A percentile compares a stretch with the other conserved stretches of the same genome.
Conservation (phyloP, 371 early-diverging fungal genomes). For the Mortierella sp. region DNA sequence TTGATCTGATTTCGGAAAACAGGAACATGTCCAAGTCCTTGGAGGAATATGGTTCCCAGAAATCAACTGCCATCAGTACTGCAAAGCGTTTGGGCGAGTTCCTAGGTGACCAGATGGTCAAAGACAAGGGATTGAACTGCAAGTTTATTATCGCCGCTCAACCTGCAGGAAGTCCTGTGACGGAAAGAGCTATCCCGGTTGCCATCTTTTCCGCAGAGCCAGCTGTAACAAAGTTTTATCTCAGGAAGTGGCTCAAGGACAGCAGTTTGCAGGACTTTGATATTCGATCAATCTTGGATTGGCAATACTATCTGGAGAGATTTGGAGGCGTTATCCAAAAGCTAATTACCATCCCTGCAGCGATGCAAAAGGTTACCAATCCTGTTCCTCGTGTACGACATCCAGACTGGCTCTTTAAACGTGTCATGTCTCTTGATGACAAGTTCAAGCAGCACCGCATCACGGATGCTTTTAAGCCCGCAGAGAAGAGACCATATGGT, state of each 20-base stretch:
- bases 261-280: constrained; percentile 77
- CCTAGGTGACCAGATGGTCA: constrained; percentile 98
- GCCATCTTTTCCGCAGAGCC: constrained; percentile 94
- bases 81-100: constrained; percentile 98
- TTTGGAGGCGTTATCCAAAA: constrained; percentile 97
- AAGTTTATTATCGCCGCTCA: constrained; percentile 95
- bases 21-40: constrained; percentile 97
- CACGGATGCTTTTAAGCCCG: constrained; percentile 82
- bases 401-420: constrained; percentile 95
- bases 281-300: constrained; percentile 96
- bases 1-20: constrained; percentile 98
- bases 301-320: constrained; percentile 99
- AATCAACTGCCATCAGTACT: constrained; percentile 96
- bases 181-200: constrained; percentile 97
- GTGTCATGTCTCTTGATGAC: constrained; percentile 80
- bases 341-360: constrained; percentile 99
- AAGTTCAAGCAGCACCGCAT: constrained; percentile 88
- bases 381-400: constrained; percentile 94
- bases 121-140: constrained; percentile 97
- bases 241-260: constrained; percentile 96
- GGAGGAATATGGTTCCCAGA: constrained; percentile 94
- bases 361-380: constrained; percentile 96
- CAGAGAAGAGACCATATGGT: constrained; percentile 46
- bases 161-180: constrained; percentile 92
- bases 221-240: constrained; percentile 83